Base-by-base conservation (phyloP, 768 basidiomycete genomes). In the Leccinum olivaceopallidum region DNA sequence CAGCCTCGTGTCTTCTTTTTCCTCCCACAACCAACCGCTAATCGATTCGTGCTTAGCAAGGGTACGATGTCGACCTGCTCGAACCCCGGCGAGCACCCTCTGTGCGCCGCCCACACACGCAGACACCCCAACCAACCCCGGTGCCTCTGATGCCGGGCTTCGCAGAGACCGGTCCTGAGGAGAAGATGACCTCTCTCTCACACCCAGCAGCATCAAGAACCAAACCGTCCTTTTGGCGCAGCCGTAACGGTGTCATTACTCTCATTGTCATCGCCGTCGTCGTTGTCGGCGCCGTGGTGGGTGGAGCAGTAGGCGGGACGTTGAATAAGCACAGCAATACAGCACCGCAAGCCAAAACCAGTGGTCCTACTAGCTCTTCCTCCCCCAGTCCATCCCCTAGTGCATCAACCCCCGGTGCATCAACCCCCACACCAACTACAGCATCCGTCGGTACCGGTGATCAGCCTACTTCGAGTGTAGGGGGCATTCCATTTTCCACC, bases 281-380 rank as follows among this genome's bases (percentile, higher is more conserved):
- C 30, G 61, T 84, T 55, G 56, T 87, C 48, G 85, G 73, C 1
- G 85, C 79, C 1, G 74, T 82, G 2, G 78, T 87, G 8, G 86
- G 85, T 1, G 86, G 85, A 22, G 85, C 78, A 0, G 85, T 86
- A 2, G 86, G 84, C 22, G 85, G 80, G 12, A 80, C 79, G 4
- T 69, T 73, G 0, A 68, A 71, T 12, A 74, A 77, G 61, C 66
- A 36, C 44, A 61, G 26, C 39, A 26, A 44, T 13, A 50, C 2
- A 32, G 9, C 30, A 30, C 30, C 30, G 4, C 24, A 51, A 2
- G 44, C 60, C 5, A 39, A 44, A 2, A n/a, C 36, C 6, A 2
- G 0, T 9, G 4, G 0, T 9, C 5, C 48, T 2, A 0, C n/a
- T 5, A 12, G n/a, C 16, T 7, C 63, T 13, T 13, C 59, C 2